Evolutionary conservation across 148 eudicot genomes (phyloP).

Genomic region (Spergularia bocconei): DNA sequence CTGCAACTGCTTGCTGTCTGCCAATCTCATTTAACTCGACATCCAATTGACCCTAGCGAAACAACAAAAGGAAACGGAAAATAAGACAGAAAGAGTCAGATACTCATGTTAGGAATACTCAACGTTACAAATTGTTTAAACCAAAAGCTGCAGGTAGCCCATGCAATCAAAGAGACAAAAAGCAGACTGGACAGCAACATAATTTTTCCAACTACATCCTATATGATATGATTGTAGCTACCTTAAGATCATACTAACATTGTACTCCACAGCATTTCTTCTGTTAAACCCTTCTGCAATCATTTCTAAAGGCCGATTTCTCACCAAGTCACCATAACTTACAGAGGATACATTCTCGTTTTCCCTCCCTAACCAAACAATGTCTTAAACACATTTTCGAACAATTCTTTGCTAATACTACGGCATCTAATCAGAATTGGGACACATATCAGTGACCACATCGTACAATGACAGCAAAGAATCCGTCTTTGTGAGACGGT

Average conservation of each 20-base stretch:
- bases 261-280: neutral
- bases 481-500: neutral
- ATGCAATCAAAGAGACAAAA: too few relatives aligned
- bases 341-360: too few relatives aligned
- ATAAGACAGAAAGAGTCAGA: neutral
- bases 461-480: too few relatives aligned
- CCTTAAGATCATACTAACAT: neutral
- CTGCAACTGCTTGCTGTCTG: slow-evolving; percentile 74
- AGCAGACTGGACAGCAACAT: too few relatives aligned
- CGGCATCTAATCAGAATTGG: too few relatives aligned
- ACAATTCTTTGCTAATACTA: too few relatives aligned
- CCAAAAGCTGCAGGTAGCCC: too few relatives aligned
- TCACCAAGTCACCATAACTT: too few relatives aligned
- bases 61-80: neutral
- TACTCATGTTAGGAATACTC: neutral
- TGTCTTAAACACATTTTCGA: too few relatives aligned
- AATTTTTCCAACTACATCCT: neutral
- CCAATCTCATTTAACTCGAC: slow-evolving; percentile 78
- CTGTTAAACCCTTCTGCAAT: neutral
- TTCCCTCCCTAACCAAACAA: too few relatives aligned
- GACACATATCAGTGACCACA: too few relatives aligned
- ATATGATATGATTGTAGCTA: neutral
- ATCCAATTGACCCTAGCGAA: slow-evolving; percentile 75
- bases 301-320: too few relatives aligned
- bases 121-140: neutral